These are phyloP conservation scores for Cladosporium phlei DNA, from an alignment of 2,329 filamentous ascomycete genomes.

Conservation along the genomic window DNA sequence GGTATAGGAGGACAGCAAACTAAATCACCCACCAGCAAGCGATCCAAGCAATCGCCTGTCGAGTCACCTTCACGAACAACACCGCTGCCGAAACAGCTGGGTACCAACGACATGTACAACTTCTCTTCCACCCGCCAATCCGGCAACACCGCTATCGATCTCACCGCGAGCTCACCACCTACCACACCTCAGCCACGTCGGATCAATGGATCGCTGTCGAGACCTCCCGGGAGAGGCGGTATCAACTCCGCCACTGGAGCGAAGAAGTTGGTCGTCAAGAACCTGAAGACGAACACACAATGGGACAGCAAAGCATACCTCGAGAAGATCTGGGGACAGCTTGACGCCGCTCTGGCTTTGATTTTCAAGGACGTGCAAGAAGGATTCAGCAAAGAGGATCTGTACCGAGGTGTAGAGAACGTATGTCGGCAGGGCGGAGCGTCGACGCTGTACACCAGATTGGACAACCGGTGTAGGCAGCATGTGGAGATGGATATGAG, in stretches of 20 bases:
- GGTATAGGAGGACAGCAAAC: slow-evolving; percentile 24
- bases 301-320: slow-evolving; percentile 73
- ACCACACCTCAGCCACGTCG: slow-evolving; percentile 22
- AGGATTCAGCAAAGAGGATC: slow-evolving; percentile 68
- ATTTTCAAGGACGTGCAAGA: slow-evolving; percentile 64
- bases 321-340: slow-evolving; percentile 65
- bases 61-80: slow-evolving; percentile 19
- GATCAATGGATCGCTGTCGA: slow-evolving; percentile 23
- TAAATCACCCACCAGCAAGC: slow-evolving; percentile 38
- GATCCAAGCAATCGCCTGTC: slow-evolving; percentile 32
- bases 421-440: slow-evolving; percentile 76
- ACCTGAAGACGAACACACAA: slow-evolving; percentile 63
- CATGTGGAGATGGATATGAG: slow-evolving; percentile 58
- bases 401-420: slow-evolving; percentile 89
- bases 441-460: slow-evolving; percentile 59
- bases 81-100: slow-evolving; percentile 21
- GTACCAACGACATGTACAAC: slow-evolving; percentile 50
- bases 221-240: slow-evolving; percentile 18
- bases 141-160: slow-evolving; percentile 33
- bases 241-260: slow-evolving; percentile 73
- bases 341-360: slow-evolving; percentile 66
- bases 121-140: slow-evolving; percentile 36
- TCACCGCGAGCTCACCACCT: slow-evolving; percentile 40
- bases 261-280: slow-evolving; percentile 90
- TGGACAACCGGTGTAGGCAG: slow-evolving; percentile 61